Base-by-base conservation (phyloP, 108 stramenopile species). In the Poteriospumella lacustris region DNA sequence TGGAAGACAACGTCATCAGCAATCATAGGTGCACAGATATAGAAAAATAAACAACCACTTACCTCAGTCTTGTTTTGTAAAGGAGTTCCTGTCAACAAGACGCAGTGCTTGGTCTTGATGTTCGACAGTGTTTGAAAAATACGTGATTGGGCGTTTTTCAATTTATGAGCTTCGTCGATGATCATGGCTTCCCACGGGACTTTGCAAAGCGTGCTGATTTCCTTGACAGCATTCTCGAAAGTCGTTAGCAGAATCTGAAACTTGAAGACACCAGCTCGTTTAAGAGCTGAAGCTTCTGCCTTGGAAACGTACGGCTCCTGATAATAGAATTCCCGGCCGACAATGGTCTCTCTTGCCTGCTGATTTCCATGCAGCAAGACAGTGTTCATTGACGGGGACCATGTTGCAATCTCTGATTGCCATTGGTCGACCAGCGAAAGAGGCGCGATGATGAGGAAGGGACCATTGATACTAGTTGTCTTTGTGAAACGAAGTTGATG, bases 11-110 rank as follows among this genome's bases (percentile, higher is more conserved):
- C n/a, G n/a, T 76, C 26, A 86, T 67, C 28, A 86, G 83, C 0
- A 82, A 75, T 93, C 94, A 97, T 1, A 97, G 80, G 79, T 97
- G n/a, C n/a, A n/a, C n/a, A n/a, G n/a, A n/a, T n/a, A n/a, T n/a
- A n/a, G n/a, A n/a, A n/a, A n/a, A n/a, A n/a, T n/a, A n/a, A n/a
- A n/a, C n/a, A n/a, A n/a, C n/a, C n/a, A 5, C 15, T 64, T 64
- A 64, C 97, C 69, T 95, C 94, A 0, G 94, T 96, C 39, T 89
- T 90, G 77, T 99, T 97, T 64, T 96, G 95, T 52, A 98, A 82
- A n/a, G 97, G 97, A 38, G 97, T 98, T 9, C 97, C 96, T 0
- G 96, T 99, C 29, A 99, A 87, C 42, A 99, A 85, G 44, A 99
- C 42, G 78, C 85, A 82, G 78, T 85, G 83, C 2, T 67, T 89